A percentile compares a stretch with the other conserved stretches of the same genome.
Evolutionary conservation across 768 basidiomycete genomes (phyloP).

Genomic region (Suillus fuscotomentosus): DNA sequence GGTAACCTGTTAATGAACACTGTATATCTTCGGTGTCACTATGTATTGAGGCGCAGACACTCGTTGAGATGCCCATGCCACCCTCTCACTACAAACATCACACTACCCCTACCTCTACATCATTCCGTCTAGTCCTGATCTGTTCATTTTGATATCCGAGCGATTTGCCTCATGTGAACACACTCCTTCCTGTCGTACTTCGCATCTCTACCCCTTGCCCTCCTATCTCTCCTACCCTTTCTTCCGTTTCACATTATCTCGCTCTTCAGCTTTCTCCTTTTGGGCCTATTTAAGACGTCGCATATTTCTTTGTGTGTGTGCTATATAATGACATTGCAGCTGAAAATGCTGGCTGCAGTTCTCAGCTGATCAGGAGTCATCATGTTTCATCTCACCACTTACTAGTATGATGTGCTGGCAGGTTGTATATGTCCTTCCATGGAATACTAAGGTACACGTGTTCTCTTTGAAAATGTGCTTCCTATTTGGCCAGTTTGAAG

Average conservation of each 20-base stretch:
- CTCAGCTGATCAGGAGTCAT: not conserved
- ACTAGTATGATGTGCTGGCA: not conserved
- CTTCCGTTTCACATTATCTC: conserved; percentile 12
- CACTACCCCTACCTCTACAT: conserved; percentile 18
- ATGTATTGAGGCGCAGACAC: not conserved
- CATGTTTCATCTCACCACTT: not conserved
- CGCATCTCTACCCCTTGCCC: conserved; percentile 27
- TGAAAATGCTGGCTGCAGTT: conserved; percentile 15
- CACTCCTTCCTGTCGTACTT: conserved; percentile 29
- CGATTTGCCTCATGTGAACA: conserved; percentile 17
- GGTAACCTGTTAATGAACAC: not conserved
- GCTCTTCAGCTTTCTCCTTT: conserved; percentile 18
- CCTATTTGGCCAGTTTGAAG: no score
- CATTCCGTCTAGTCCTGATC: conserved; percentile 24
- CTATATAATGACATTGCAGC: conserved; percentile 37
- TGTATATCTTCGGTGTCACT: not conserved
- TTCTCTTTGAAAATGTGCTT: no score
- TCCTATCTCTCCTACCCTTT: conserved; percentile 14
- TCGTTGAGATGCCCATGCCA: conserved; percentile 23
- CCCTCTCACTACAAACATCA: conserved; percentile 21
- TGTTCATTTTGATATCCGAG: conserved; percentile 28
- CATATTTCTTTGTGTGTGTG: conserved; percentile 37
- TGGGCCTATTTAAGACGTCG: conserved; percentile 33
- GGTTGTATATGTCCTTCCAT: not conserved
- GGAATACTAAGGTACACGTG: no score